phyloP scores from a whole-genome alignment of 306 rosid genomes.

The Trifolium dubium region DNA sequence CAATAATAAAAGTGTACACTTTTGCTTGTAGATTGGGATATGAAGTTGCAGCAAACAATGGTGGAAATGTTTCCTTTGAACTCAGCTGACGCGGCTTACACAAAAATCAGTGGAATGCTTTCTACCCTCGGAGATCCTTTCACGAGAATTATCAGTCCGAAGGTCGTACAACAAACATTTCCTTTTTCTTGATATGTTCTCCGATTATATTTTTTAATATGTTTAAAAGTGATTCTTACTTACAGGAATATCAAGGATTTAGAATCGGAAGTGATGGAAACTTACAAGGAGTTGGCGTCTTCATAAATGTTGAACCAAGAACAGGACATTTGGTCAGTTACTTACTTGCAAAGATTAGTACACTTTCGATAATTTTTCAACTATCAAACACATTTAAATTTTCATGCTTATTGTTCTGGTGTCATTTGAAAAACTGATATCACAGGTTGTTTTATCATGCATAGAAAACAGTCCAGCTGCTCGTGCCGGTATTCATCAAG shows the following conservation, averaged over 20 bases:
- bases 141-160: slow-evolving; percentile 90
- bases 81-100: slow-evolving; percentile 91
- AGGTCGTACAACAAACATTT: slow-evolving; percentile 51
- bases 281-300: slow-evolving; percentile 93
- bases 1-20: neutral
- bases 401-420: slow-evolving; percentile 22
- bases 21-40: slow-evolving; percentile 81
- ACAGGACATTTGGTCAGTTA: slow-evolving; percentile 89
- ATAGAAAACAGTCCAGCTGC: slow-evolving; percentile 92
- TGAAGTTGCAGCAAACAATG: slow-evolving; percentile 94
- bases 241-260: slow-evolving; percentile 91
- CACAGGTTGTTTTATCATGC: slow-evolving; percentile 86
- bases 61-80: slow-evolving; percentile 94
- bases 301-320: slow-evolving; percentile 78
- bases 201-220: neutral
- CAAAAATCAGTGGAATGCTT: slow-evolving; percentile 91
- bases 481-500: slow-evolving; percentile 92
- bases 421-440: slow-evolving; percentile 26
- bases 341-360: neutral
- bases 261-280: slow-evolving; percentile 90
- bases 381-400: slow-evolving; percentile 14
- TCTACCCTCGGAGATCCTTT: slow-evolving; percentile 98
- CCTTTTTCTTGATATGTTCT: neutral
- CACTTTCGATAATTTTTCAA: neutral
- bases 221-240: slow-evolving; percentile 40